phyloP scores from a whole-genome alignment of 371 early-diverging fungal species.

The Homolaphlyctis polyrhiza region DNA sequence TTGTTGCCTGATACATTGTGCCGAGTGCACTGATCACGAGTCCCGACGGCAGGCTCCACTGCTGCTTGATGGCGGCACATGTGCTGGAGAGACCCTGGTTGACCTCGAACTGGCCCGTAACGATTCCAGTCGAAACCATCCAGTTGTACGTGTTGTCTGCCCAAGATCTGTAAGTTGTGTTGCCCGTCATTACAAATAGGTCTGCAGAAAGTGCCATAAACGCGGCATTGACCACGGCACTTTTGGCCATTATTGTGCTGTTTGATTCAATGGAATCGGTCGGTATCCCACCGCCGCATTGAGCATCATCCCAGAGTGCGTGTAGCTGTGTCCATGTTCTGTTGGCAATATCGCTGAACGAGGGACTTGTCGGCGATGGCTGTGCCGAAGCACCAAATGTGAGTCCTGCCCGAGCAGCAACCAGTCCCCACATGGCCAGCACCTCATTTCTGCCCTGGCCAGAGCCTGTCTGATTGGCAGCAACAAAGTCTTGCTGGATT shows the following conservation, averaged over 20 bases:
- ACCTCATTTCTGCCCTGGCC: neutral
- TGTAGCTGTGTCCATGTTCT: neutral
- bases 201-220: slow-evolving; percentile 2
- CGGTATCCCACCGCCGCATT: neutral
- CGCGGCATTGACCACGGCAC: neutral
- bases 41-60: neutral
- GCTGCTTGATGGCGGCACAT: neutral
- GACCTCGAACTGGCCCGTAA: neutral
- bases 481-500: neutral
- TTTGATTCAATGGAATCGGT: neutral
- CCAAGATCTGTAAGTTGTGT: neutral
- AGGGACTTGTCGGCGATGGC: neutral
- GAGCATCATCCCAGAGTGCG: neutral
- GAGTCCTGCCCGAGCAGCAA: neutral
- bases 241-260: slow-evolving; percentile 2
- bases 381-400: neutral
- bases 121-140: neutral
- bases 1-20: neutral
- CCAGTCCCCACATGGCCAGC: neutral
- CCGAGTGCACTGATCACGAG: neutral
- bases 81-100: neutral
- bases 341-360: neutral
- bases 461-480: no score
- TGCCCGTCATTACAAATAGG: neutral
- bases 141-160: slow-evolving; percentile 5